Conservation (phyloP, 768 basidiomycete species). For the Lactarius indigo region DNA sequence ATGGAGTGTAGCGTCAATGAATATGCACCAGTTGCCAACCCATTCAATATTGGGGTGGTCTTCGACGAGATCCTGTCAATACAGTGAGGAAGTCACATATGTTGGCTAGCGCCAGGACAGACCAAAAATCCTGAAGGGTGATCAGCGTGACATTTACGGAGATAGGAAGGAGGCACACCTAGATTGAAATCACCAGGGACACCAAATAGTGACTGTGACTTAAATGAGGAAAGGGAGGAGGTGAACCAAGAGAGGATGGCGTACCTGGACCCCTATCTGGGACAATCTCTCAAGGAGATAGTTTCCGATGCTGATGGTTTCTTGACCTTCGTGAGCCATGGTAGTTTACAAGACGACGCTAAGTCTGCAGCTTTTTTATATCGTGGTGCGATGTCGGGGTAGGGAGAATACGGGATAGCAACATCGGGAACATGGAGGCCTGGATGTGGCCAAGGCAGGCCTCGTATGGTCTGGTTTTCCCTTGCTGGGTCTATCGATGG, state of each 20-base stretch:
- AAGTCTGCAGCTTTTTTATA: constrained; percentile 9
- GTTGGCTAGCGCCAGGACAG: constrained; percentile 20
- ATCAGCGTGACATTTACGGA: neutral
- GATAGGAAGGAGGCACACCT: constrained; percentile 33
- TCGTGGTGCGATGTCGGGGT: too few species aligned
- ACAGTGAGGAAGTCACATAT: constrained; percentile 9
- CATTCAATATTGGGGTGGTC: constrained; percentile 74
- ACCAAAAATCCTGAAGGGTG: constrained; percentile 44
- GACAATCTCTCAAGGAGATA: constrained; percentile 62
- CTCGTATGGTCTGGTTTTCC: constrained; percentile 5
- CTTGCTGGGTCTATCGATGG: neutral
- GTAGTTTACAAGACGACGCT: neutral
- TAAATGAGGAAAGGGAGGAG: neutral
- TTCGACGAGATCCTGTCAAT: constrained; percentile 73
- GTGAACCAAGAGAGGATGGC: constrained; percentile 16
- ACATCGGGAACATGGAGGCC: neutral
- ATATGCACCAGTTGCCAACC: constrained; percentile 76
- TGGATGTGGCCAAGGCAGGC: constrained; percentile 1
- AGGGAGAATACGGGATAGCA: neutral
- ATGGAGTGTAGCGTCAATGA: neutral
- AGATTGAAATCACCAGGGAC: constrained; percentile 88
- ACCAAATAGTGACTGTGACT: constrained; percentile 69
- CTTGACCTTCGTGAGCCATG: constrained; percentile 20
- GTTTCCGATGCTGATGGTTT: constrained; percentile 47
- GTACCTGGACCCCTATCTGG: constrained; percentile 61